Evolutionary conservation across 1,284 basidiomycete genomes (phyloP), one percentile per base, ranked within the genome.

Genomic region (Sphaerobolus stellatus): DNA sequence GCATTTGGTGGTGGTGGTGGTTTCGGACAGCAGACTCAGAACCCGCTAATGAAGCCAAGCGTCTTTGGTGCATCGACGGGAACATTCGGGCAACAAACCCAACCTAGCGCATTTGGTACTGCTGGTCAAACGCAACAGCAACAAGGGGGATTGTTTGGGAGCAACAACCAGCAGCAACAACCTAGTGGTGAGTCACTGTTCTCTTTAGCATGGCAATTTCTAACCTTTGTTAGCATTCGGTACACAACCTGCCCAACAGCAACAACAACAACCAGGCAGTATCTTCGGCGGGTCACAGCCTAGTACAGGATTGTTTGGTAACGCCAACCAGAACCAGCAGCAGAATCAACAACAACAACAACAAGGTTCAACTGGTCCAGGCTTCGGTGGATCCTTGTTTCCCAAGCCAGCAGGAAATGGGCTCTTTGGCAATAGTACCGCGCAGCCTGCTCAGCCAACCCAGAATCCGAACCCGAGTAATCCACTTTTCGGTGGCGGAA

Each of bases 271-370:
- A 22, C 11, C 41, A 14, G 41, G n/a, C n/a, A n/a, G n/a, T n/a
- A n/a, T n/a, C n/a, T n/a, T 43, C 14, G 22, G 22, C 41, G 41
- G 41, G 13, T 5, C 41, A 4, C 47, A 68, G 51, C 59, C 68
- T 18, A 60, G 66, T 46, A 71, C 60, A 11, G 67, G 67, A 24
- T 50, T 70, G 22, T 76, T 78, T 57, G 71, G 81, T 41, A 65
- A 67, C 48, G 59, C 33, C 4, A 27, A 24, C 24, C 52, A 47
- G 44, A 4, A 8, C 5, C 50, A 52, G 34, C 52, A 57, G 20
- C 41, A 50, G 20, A 52, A 58, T 5, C 73, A 74, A 52, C 66
- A 67, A 34, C 69, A 69, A 48, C 65, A 63, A 46, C 68, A 56
- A 29, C 66, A 64, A 38, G 61, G 60, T 25, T 31, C 33, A 28